Base-by-base conservation (phyloP, 2,329 filamentous ascomycete species). In the Zalaria sp. region DNA sequence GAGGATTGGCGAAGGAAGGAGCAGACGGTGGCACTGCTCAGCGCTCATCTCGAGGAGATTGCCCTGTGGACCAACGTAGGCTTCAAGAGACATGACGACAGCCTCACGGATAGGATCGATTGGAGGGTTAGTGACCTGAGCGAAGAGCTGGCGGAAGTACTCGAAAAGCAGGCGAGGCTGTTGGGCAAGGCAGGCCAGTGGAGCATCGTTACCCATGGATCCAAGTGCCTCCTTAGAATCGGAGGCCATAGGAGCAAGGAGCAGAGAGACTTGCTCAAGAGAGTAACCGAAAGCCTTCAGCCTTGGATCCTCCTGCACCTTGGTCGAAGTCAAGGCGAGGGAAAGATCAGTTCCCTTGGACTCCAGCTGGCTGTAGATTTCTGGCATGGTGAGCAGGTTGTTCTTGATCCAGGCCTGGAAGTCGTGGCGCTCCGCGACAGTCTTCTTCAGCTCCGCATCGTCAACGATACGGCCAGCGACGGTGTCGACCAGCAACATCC, bases 31-130 rank as follows among this genome's bases (percentile, higher is more conserved):
- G 62, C 88, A 95, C 62, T 96, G 89, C 27, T 81, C 81, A 44
- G 84, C 66, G 55, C 93, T 81, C 83, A 96, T 95, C 65, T 94
- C 88, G 27, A 95, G 71, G 44, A 96, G 68, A 59, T 96, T 96
- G 45, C 89, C 89, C 64, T 96, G 89, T 37, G 89, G 89, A 38
- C 89, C 89, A 52, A 96, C 84, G 58, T 95, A 96, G 55, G 89
- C 93, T 59, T 94, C 88, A 34, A 96, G 68, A 43, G 89, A 95
- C 89, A 96, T 96, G 63, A 96, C 89, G 55, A 95, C 91, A 27
- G 88, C 89, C 71, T 96, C 89, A 63, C 89, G 77, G 53, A 96
- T 96, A 28, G 89, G 89, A 57, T 96, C 89, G 57, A 96, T 96
- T 9, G 89, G 89, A 51, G 89, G 89, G 64, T 96, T 96, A 47